These are phyloP conservation scores for Solioccasus polychromus DNA, from an alignment of 768 basidiomycete genomes.

Conservation along the genomic window DNA sequence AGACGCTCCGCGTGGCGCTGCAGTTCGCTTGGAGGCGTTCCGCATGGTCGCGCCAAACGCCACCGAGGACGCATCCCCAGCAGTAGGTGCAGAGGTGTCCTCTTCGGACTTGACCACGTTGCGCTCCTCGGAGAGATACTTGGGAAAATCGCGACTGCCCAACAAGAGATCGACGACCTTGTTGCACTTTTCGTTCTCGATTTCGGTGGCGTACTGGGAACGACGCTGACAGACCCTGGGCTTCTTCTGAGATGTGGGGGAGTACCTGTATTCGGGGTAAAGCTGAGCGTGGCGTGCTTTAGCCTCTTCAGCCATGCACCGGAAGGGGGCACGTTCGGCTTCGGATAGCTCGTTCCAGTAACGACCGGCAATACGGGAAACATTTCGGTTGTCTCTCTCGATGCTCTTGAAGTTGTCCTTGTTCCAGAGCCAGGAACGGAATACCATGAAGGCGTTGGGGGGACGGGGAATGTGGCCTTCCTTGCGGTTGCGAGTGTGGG, in stretches of 20 bases:
- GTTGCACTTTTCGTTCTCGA: slow-evolving; percentile 39
- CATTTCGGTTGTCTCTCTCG: slow-evolving; percentile 69
- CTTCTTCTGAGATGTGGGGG: slow-evolving; percentile 40
- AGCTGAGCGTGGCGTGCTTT: slow-evolving; percentile 45
- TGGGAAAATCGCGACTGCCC: slow-evolving; percentile 31
- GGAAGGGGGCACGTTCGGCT: slow-evolving; percentile 47
- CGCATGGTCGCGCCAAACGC: not conserved
- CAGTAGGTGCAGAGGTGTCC: not conserved
- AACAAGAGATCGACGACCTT: slow-evolving; percentile 35
- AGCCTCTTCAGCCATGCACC: slow-evolving; percentile 43
- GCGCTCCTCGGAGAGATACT: slow-evolving; percentile 15
- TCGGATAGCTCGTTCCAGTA: slow-evolving; percentile 59
- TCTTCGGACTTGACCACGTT: not conserved
- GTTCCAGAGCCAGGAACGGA: slow-evolving; percentile 64
- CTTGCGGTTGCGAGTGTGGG: slow-evolving; percentile 41
- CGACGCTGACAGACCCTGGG: slow-evolving; percentile 33
- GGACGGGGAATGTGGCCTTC: slow-evolving; percentile 68
- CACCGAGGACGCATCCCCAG: not conserved
- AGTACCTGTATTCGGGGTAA: slow-evolving; percentile 64
- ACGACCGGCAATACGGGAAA: slow-evolving; percentile 67
- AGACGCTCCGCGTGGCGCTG: slow-evolving; percentile 1
- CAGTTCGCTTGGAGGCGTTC: slow-evolving; percentile 9
- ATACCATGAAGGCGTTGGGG: slow-evolving; percentile 84
- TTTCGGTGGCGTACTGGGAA: slow-evolving; percentile 26
- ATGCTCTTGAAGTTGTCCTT: slow-evolving; percentile 46